Conservation (phyloP, 805 yeast genomes). For the Yamadazyma takamatsuzukensis region DNA sequence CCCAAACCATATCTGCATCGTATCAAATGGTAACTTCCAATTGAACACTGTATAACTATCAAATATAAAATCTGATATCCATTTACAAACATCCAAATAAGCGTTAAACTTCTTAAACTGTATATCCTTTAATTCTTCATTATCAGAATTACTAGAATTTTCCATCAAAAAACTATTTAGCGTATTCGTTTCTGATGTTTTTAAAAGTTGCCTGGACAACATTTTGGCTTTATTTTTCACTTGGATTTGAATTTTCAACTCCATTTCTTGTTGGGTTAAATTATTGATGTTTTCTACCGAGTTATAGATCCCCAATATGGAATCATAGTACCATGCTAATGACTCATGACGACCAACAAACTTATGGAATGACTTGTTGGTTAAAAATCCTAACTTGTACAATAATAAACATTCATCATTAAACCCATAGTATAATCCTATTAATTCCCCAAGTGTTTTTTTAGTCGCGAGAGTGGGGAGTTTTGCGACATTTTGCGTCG, state of each 20-base stretch:
- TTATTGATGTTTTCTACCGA: slow-evolving; percentile 41
- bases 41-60: slow-evolving; percentile 40
- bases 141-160: slow-evolving; percentile 14
- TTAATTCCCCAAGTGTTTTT: slow-evolving; percentile 46
- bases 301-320: slow-evolving; percentile 53
- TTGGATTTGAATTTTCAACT: slow-evolving; percentile 53
- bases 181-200: slow-evolving; percentile 13
- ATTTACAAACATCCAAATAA: slow-evolving; percentile 37
- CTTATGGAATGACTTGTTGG: slow-evolving; percentile 30
- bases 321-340: slow-evolving; percentile 66
- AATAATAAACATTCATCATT: slow-evolving; percentile 62
- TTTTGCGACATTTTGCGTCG: slow-evolving; percentile 8
- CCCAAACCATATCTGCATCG: slow-evolving; percentile 46
- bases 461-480: slow-evolving; percentile 32
- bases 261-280: slow-evolving; percentile 48
- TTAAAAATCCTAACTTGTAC: slow-evolving; percentile 49
- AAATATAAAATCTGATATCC: slow-evolving; percentile 36
- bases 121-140: slow-evolving; percentile 25
- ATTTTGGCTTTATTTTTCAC: slow-evolving; percentile 54
- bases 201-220: slow-evolving; percentile 37
- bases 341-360: slow-evolving; percentile 56
- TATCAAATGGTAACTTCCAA: slow-evolving; percentile 32
- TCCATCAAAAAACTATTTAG: slow-evolving; percentile 8
- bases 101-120: slow-evolving; percentile 35
- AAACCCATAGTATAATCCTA: slow-evolving; percentile 59